Evolutionary conservation across 371 early-diverging fungal genomes (phyloP).

Genomic region (Apophysomyces variabilis): DNA sequence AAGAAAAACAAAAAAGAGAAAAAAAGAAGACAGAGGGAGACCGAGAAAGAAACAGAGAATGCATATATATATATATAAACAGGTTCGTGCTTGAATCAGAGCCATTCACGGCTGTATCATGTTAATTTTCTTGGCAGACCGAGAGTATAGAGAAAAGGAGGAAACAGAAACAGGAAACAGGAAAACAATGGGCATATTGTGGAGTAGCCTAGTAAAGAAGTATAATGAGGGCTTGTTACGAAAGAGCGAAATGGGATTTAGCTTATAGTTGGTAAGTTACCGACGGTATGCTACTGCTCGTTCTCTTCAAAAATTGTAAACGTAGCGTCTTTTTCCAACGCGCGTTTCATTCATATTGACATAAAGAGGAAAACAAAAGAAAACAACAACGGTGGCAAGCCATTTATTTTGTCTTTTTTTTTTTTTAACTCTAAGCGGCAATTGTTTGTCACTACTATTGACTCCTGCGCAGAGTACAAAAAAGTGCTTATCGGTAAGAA

Average conservation of each 20-base stretch:
- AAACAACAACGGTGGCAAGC: not conserved
- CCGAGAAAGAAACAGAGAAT: conserved; percentile 4
- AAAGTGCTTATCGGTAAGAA: not conserved
- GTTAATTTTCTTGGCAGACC: conserved; percentile 9
- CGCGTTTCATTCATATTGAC: too few relatives aligned
- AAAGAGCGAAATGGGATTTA: too few relatives aligned
- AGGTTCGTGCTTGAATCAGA: not conserved
- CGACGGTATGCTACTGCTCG: too few relatives aligned
- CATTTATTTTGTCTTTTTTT: not conserved
- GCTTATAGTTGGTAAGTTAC: too few relatives aligned
- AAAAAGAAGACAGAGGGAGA: conserved; percentile 12
- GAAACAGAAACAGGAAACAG: not conserved
- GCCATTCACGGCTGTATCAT: not conserved
- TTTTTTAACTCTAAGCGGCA: not conserved
- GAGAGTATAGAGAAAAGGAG: not conserved
- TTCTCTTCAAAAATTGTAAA: too few relatives aligned
- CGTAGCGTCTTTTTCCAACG: too few relatives aligned
- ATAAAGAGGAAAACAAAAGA: too few relatives aligned
- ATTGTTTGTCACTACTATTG: not conserved
- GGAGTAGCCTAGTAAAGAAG: not conserved
- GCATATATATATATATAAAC: conserved; percentile 2
- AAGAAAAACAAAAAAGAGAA: not conserved
- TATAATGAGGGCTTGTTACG: not conserved
- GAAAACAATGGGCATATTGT: not conserved
- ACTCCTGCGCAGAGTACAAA: not conserved